Evolutionary conservation across 169 alveolate species (phyloP).

Genomic region (Plasmodium ovale): DNA sequence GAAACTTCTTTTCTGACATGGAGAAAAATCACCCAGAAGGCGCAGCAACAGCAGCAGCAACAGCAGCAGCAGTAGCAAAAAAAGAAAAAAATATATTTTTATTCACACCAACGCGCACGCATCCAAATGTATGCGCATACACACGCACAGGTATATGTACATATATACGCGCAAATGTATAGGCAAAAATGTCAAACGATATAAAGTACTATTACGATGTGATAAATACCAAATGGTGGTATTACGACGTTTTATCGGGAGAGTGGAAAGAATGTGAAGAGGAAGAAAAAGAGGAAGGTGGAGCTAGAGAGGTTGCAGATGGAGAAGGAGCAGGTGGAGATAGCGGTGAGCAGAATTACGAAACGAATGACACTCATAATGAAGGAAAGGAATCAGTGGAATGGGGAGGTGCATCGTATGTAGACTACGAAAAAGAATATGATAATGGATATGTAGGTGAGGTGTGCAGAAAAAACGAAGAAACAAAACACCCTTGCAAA

Average conservation of each 20-base stretch:
- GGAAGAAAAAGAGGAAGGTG: constrained; percentile 2
- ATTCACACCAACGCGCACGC: too few relatives aligned
- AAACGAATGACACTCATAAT: background rate
- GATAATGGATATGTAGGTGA: background rate
- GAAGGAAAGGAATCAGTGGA: background rate
- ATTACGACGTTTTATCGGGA: constrained; percentile 30
- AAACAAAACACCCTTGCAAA: background rate
- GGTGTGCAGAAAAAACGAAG: background rate
- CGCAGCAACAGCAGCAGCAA: too few relatives aligned
- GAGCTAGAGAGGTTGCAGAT: background rate
- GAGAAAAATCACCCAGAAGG: too few relatives aligned
- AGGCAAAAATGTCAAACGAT: constrained; percentile 25
- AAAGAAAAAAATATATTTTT: too few relatives aligned
- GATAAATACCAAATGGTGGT: constrained; percentile 60
- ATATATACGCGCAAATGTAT: background rate
- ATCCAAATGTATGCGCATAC: constrained; percentile 9
- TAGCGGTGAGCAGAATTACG: background rate
- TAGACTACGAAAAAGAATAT: background rate
- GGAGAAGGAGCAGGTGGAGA: background rate
- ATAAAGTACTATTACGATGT: constrained; percentile 42
- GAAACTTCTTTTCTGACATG: too few relatives aligned
- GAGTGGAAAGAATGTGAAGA: constrained; percentile 46
- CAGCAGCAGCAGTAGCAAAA: too few relatives aligned
- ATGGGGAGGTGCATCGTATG: background rate
- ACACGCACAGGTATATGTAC: constrained; percentile 2